Percentiles rank a stretch among this genome's conserved stretches.
phyloP scores from a whole-genome alignment of 345 rosid species.

The Carallia pectinifolia region DNA sequence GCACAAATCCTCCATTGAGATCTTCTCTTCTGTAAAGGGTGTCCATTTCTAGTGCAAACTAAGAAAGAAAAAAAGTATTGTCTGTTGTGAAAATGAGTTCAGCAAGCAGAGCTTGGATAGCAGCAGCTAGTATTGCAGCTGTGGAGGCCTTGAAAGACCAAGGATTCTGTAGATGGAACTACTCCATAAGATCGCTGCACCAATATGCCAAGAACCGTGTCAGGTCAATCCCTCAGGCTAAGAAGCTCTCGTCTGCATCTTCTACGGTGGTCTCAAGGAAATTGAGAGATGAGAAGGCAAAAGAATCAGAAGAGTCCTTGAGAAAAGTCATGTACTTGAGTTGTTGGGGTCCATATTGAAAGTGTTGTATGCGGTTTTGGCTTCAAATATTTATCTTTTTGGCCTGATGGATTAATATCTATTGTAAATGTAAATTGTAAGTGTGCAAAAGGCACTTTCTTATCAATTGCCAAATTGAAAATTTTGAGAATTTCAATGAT shows the following conservation, averaged over 20 bases:
- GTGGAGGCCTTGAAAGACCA: constrained; percentile 45
- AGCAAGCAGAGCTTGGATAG: constrained; percentile 39
- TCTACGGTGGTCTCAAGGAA: constrained; percentile 10
- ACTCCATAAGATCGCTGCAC: constrained; percentile 17
- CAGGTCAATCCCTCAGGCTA: constrained; percentile 12
- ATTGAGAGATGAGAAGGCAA: constrained; percentile 7
- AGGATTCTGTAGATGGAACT: constrained; percentile 47
- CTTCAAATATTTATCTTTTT: background rate
- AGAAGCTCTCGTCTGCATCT: constrained; percentile 18
- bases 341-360: constrained; percentile 20
- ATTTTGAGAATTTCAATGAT: too few species aligned
- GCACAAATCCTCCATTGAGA: too few species aligned
- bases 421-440: background rate
- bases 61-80: background rate
- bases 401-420: background rate
- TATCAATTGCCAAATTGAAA: too few species aligned
- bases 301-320: constrained; percentile 19
- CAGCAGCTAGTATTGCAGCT: constrained; percentile 36
- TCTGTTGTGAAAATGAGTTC: constrained; percentile 22
- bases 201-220: constrained; percentile 25
- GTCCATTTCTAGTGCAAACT: background rate
- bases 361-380: background rate
- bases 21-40: background rate
- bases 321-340: constrained; percentile 23
- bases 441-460: background rate